These are phyloP conservation scores for Clonostachys byssicola DNA, from an alignment of 2,329 filamentous ascomycete genomes.

Conservation along the genomic window DNA sequence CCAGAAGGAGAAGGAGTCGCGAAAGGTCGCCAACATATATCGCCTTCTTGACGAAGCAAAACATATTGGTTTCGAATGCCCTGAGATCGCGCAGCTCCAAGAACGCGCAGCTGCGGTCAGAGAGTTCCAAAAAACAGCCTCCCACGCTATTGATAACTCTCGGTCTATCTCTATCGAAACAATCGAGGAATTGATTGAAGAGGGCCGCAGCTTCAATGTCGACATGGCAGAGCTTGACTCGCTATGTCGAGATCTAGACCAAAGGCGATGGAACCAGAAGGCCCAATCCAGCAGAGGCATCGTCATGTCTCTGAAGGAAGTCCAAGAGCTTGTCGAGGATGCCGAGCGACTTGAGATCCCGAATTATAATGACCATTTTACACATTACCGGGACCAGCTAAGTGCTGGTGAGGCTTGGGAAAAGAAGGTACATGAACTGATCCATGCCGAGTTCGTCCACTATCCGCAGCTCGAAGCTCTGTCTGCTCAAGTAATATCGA, in stretches of 20 bases:
- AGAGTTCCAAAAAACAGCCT: slow-evolving; percentile 75
- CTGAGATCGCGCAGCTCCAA: slow-evolving; percentile 80
- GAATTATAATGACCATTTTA: slow-evolving; percentile 74
- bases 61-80: slow-evolving; percentile 86
- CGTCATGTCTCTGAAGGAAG: slow-evolving; percentile 72
- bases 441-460: slow-evolving; percentile 86
- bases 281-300: slow-evolving; percentile 61
- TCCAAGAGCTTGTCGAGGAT: slow-evolving; percentile 72
- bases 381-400: slow-evolving; percentile 71
- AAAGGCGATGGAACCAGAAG: slow-evolving; percentile 84
- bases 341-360: slow-evolving; percentile 75
- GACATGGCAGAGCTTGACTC: slow-evolving; percentile 85
- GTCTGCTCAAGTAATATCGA: slow-evolving; percentile 70
- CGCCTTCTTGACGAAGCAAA: slow-evolving; percentile 81
- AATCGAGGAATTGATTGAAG: slow-evolving; percentile 89
- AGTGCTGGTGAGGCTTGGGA: slow-evolving; percentile 84
- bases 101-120: slow-evolving; percentile 84
- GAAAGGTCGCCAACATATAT: slow-evolving; percentile 84
- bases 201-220: slow-evolving; percentile 84
- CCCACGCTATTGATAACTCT: slow-evolving; percentile 64
- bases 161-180: slow-evolving; percentile 60
- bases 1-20: slow-evolving; percentile 78
- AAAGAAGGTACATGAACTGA: slow-evolving; percentile 85
- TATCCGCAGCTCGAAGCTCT: slow-evolving; percentile 93
- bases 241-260: slow-evolving; percentile 74